A percentile compares a stretch with the other conserved stretches of the same genome.
Conservation (phyloP, 495 filamentous ascomycete species). For the Achaetomiella virescens region DNA sequence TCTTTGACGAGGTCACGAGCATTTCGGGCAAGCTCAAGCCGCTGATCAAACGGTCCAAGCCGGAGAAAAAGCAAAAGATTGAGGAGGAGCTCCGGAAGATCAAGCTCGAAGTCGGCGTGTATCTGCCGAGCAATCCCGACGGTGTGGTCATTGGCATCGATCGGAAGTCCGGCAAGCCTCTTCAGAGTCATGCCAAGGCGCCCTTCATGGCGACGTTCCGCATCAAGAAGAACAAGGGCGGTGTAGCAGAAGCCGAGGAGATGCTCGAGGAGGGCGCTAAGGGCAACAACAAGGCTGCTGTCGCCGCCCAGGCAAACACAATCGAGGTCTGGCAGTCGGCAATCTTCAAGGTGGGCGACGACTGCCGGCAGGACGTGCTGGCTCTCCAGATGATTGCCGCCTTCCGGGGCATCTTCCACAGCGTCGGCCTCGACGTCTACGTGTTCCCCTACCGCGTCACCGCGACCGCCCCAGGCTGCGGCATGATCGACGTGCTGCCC, state of each 20-base stretch:
- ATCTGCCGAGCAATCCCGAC: slow-evolving; percentile 94
- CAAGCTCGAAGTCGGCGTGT: slow-evolving; percentile 92
- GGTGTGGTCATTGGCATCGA: slow-evolving; percentile 96
- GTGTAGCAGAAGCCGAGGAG: slow-evolving; percentile 43
- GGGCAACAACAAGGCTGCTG: slow-evolving; percentile 28
- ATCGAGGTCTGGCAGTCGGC: slow-evolving; percentile 97
- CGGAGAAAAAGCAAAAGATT: slow-evolving; percentile 98
- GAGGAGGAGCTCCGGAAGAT: slow-evolving; percentile 97
- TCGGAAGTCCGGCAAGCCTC: slow-evolving; percentile 90
- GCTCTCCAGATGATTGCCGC: slow-evolving; percentile 96
- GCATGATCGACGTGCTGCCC: slow-evolving; percentile 94
- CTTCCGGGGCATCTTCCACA: slow-evolving; percentile 93
- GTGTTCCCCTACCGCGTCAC: slow-evolving; percentile 97
- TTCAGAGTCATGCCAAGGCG: slow-evolving; percentile 96
- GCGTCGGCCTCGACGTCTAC: slow-evolving; percentile 88
- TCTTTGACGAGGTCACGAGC: slow-evolving; percentile 94
- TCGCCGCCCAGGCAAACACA: slow-evolving; percentile 42
- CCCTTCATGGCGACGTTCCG: slow-evolving; percentile 99
- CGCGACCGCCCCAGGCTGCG: slow-evolving; percentile 95
- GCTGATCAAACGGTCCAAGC: slow-evolving; percentile 84
- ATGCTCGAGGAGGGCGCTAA: slow-evolving; percentile 33
- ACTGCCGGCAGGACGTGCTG: slow-evolving; percentile 94
- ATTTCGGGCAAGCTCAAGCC: slow-evolving; percentile 94
- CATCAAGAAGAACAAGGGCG: slow-evolving; percentile 70
- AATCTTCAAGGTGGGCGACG: slow-evolving; percentile 99